Evolutionary conservation across 1,284 basidiomycete genomes (phyloP).

Genomic region (Ustilago hordei): DNA sequence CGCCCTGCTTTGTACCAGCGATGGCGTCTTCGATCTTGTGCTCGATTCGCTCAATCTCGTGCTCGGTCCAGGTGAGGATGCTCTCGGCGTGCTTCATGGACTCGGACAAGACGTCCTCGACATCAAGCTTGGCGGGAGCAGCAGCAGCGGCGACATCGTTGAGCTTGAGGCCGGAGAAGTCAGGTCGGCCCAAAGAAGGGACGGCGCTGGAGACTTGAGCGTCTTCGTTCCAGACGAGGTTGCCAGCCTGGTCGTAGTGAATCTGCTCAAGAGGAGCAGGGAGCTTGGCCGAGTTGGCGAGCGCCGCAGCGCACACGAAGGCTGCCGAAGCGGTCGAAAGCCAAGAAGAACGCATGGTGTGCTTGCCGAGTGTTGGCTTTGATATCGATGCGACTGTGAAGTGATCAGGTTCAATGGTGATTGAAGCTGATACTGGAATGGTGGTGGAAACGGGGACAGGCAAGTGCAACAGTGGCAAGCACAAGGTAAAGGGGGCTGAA

Average conservation of each 20-base stretch:
- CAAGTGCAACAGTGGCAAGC: not conserved
- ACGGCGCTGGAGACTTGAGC: constrained; percentile 14
- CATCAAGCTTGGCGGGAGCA: constrained; percentile 71
- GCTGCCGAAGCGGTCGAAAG: constrained; percentile 59
- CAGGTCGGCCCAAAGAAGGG: constrained; percentile 53
- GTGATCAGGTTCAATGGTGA: not conserved
- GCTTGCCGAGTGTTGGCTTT: constrained; percentile 9
- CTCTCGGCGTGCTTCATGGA: constrained; percentile 57
- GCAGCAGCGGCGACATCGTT: constrained; percentile 28
- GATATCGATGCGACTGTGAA: not conserved
- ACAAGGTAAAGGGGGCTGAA: constrained; percentile 17
- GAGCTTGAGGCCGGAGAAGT: constrained; percentile 51
- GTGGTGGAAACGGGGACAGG: constrained; percentile 7
- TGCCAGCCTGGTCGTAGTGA: constrained; percentile 55
- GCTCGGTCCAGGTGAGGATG: constrained; percentile 68
- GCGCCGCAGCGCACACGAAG: constrained; percentile 58
- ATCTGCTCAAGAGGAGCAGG: constrained; percentile 56
- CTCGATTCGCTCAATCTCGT: constrained; percentile 52
- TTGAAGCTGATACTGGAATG: constrained; percentile 6
- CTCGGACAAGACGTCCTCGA: constrained; percentile 70
- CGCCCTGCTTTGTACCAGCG: constrained; percentile 40
- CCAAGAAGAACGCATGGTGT: constrained; percentile 59
- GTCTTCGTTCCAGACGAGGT: constrained; percentile 57
- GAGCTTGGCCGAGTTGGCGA: constrained; percentile 50
- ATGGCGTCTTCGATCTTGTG: constrained; percentile 43